Evolutionary conservation across 495 filamentous ascomycete species (phyloP), one percentile per base, ranked within the genome.

Genomic region (Penicillium bovifimosum): DNA sequence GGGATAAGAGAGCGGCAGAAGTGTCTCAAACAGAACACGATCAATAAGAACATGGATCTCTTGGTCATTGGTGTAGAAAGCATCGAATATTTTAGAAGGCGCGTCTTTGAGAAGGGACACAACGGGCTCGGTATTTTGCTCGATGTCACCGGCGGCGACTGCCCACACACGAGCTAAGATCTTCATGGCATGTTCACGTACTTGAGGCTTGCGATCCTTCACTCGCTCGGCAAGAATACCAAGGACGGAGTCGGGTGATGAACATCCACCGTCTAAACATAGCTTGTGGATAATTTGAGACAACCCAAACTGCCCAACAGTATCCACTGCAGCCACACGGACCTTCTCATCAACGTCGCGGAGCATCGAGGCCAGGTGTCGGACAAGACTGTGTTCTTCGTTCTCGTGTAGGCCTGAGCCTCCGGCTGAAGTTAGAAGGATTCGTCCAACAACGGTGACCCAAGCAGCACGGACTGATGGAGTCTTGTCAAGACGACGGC

Each of bases 291-390:
- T 78, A 41, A 97, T 78, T 59, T 95, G 82, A 48, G 77, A 73
- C 65, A 96, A 84, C 47, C 80, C 80, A 69, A 95, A 89, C 28
- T 76, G 79, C 38, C 85, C 86, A 24, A 99, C 78, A 0, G 85
- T 85, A 60, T 86, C 84, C 9, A 96, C 86, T 13, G 91, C 91
- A 13, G 92, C 86, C 39, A 97, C 70, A 43, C 93, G 81, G 33
- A 99, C 93, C 54, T 81, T 89, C 53, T 99, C 93, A 60, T 99
- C 95, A 10, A 78, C 80, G 61, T 98, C 93, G 2, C 80, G 83
- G 2, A 98, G 80, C 76, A 91, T 91, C 11, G 86, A 82, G 0
- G 83, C 82, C 18, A 99, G 73, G 14, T 82, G 81, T 48, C 80
- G 78, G 13, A 96, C 79, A 41, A 97, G 77, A 17, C 70, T 67